A percentile compares a stretch with the other conserved stretches of the same genome.
phyloP scores from a whole-genome alignment of 176 grass and related monocot genomes.

The Microstegium vimineum region DNA sequence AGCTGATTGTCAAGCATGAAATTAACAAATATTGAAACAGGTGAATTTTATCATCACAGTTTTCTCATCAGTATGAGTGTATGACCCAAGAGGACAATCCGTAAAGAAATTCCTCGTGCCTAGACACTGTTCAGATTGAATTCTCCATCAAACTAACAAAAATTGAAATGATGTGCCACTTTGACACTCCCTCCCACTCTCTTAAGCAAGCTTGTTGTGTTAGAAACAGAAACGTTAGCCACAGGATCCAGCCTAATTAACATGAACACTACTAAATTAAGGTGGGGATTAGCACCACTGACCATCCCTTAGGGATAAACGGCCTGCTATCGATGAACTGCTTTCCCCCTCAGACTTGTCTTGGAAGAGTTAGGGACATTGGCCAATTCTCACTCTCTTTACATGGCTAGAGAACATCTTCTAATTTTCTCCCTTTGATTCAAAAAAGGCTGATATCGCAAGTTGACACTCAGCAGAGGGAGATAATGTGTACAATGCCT shows the following conservation, averaged over 20 bases:
- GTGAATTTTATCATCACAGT: neutral
- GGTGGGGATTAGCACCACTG: neutral
- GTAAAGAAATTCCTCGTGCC: neutral
- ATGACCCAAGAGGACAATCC: neutral
- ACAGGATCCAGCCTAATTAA: neutral
- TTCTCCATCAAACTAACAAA: neutral
- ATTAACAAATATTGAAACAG: too few relatives aligned
- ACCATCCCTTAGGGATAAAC: neutral
- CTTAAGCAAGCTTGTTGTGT: neutral
- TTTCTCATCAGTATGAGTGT: neutral
- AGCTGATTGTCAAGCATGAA: neutral
- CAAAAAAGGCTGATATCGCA: neutral
- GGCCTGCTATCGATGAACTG: neutral
- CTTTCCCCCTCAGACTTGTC: neutral
- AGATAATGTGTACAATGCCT: neutral
- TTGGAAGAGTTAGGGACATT: neutral
- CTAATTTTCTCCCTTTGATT: neutral
- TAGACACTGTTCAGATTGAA: neutral
- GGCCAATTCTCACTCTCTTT: neutral
- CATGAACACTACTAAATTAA: neutral
- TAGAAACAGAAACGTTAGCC: neutral
- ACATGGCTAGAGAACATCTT: neutral
- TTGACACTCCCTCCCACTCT: neutral
- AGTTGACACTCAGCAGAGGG: neutral
- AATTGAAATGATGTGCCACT: neutral